A percentile compares a stretch with the other conserved stretches of the same genome.
Conservation (phyloP, 1,139 yeast species). For the Spencermartinsiella ligniputridi region DNA sequence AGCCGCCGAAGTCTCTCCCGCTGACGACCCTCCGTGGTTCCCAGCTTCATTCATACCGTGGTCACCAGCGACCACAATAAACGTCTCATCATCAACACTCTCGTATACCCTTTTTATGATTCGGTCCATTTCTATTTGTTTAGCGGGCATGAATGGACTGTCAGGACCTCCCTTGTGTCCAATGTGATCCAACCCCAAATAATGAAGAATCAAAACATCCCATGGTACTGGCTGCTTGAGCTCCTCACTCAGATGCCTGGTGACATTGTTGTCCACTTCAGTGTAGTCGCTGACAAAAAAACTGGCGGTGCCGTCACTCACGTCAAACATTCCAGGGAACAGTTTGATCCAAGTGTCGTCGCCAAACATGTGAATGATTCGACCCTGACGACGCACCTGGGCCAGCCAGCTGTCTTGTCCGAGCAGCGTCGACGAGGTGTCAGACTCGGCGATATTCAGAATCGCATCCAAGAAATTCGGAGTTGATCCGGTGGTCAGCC, state of each 20-base stretch:
- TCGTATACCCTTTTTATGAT: slow-evolving; percentile 54
- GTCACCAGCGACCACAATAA: slow-evolving; percentile 81
- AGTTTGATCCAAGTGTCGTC: slow-evolving; percentile 97
- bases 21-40: slow-evolving; percentile 92
- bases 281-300: slow-evolving; percentile 93
- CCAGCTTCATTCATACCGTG: slow-evolving; percentile 92
- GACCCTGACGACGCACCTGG: slow-evolving; percentile 48
- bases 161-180: slow-evolving; percentile 95
- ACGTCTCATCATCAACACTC: slow-evolving; percentile 49
- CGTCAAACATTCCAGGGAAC: slow-evolving; percentile 63
- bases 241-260: slow-evolving; percentile 70
- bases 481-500: slow-evolving; percentile 88
- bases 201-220: slow-evolving; percentile 87
- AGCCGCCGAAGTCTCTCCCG: slow-evolving; percentile 88
- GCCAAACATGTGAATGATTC: slow-evolving; percentile 77
- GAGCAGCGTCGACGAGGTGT: slow-evolving; percentile 66
- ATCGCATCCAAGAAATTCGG: slow-evolving; percentile 96
- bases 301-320: slow-evolving; percentile 83
- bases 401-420: slow-evolving; percentile 84
- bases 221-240: slow-evolving; percentile 45
- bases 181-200: slow-evolving; percentile 91
- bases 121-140: slow-evolving; percentile 81
- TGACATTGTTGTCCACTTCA: slow-evolving; percentile 89
- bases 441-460: slow-evolving; percentile 89
- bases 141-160: slow-evolving; percentile 71